These are phyloP conservation scores for Coemansia sp. DNA, from an alignment of 192 early-diverging fungal species.

Conservation along the genomic window DNA sequence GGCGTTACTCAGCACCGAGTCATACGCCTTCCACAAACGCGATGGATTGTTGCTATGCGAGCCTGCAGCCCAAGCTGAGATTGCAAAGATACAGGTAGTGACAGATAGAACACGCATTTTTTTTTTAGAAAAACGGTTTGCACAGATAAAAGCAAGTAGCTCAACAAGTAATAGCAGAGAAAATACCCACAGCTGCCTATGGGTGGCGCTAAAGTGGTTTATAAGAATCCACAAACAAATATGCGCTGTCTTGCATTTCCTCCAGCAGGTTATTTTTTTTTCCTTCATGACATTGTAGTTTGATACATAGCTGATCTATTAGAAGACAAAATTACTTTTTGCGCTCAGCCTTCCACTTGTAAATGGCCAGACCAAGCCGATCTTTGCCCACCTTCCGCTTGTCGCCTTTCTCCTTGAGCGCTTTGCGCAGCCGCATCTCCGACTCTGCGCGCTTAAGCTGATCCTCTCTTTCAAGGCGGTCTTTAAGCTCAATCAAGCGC, in stretches of 20 bases:
- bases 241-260: too few species aligned
- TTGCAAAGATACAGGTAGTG: background rate
- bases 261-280: too few species aligned
- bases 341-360: slow-evolving; percentile 90
- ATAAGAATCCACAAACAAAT: too few species aligned
- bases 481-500: slow-evolving; percentile 64
- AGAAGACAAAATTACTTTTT: slow-evolving; percentile 64
- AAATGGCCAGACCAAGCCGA: slow-evolving; percentile 72
- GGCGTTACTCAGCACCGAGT: slow-evolving; percentile 24
- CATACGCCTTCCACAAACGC: slow-evolving; percentile 30
- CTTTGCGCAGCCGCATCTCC: slow-evolving; percentile 77
- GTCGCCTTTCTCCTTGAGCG: slow-evolving; percentile 77
- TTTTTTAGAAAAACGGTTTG: background rate
- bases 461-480: slow-evolving; percentile 75
- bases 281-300: too few species aligned
- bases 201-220: too few species aligned
- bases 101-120: slow-evolving; percentile 1
- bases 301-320: too few species aligned
- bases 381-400: slow-evolving; percentile 81
- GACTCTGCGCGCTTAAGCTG: slow-evolving; percentile 65
- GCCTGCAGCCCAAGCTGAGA: background rate
- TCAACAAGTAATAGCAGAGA: too few species aligned
- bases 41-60: background rate
- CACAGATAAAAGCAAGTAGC: too few species aligned
- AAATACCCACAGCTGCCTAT: too few species aligned